These are phyloP conservation scores for Verticillium albo-atrum DNA, from an alignment of 2,329 filamentous ascomycete genomes.

Conservation along the genomic window DNA sequence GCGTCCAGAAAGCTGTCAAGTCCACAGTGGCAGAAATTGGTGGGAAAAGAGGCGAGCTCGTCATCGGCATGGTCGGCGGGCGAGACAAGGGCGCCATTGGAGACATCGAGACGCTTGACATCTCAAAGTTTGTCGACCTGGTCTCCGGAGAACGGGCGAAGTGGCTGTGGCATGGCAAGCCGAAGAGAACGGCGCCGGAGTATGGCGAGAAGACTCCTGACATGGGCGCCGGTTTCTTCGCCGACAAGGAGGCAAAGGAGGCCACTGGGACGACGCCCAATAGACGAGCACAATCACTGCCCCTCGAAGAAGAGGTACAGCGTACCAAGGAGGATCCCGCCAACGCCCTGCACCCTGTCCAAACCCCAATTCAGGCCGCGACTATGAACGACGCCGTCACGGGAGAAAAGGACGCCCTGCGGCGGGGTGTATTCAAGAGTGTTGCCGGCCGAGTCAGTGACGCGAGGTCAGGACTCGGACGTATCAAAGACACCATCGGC, in stretches of 20 bases:
- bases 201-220: conserved; percentile 44
- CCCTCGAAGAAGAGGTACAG: conserved; percentile 48
- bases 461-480: conserved; percentile 74
- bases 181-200: conserved; percentile 56
- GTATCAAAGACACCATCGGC: conserved; percentile 82
- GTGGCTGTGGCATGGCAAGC: conserved; percentile 93
- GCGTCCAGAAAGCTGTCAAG: conserved; percentile 89
- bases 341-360: conserved; percentile 35
- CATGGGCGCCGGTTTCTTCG: conserved; percentile 43
- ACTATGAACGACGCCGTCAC: conserved; percentile 40
- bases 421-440: conserved; percentile 69
- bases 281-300: conserved; percentile 46
- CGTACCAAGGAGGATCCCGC: conserved; percentile 38
- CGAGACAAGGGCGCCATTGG: conserved; percentile 86
- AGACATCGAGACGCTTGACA: conserved; percentile 87
- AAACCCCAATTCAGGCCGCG: conserved; percentile 38
- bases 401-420: conserved; percentile 52
- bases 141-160: conserved; percentile 79
- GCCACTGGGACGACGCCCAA: conserved; percentile 28
- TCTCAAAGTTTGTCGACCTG: conserved; percentile 76
- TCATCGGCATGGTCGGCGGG: conserved; percentile 88
- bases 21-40: conserved; percentile 91
- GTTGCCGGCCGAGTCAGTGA: conserved; percentile 76
- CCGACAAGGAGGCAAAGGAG: conserved; percentile 44
- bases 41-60: conserved; percentile 89